A percentile compares a stretch with the other conserved stretches of the same genome.
phyloP scores from a whole-genome alignment of 2,329 filamentous ascomycete species.

The Diaporthe australafricana region DNA sequence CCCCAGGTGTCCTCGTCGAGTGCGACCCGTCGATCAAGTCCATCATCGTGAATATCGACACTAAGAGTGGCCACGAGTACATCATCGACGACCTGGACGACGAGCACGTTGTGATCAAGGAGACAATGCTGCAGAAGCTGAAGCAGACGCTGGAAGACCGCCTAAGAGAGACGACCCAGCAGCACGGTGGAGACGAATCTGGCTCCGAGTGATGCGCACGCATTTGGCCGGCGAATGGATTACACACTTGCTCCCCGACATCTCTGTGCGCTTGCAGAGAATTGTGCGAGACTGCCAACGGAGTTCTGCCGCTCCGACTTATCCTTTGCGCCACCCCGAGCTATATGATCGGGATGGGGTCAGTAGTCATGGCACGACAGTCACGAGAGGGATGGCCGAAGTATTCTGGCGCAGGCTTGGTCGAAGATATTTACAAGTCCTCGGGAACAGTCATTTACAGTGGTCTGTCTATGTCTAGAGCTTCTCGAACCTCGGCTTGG shows the following conservation, averaged over 20 bases:
- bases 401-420: background rate
- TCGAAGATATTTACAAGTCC: background rate
- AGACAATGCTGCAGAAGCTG: constrained; percentile 75
- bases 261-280: background rate
- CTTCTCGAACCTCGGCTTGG: constrained; percentile 86
- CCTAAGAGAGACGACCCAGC: constrained; percentile 59
- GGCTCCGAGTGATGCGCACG: constrained; percentile 56
- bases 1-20: constrained; percentile 77
- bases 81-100: constrained; percentile 87
- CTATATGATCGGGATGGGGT: background rate
- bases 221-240: background rate
- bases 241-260: background rate
- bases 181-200: constrained; percentile 63
- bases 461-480: constrained; percentile 59
- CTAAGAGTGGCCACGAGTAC: constrained; percentile 75
- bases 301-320: background rate
- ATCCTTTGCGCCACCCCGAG: background rate
- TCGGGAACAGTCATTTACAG: background rate
- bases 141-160: constrained; percentile 75
- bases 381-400: background rate
- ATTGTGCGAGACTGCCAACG: background rate
- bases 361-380: background rate
- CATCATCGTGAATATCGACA: constrained; percentile 83
- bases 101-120: constrained; percentile 79
- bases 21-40: constrained; percentile 91